Evolutionary conservation across 345 rosid genomes (phyloP).

Genomic region (Linum lewisii): DNA sequence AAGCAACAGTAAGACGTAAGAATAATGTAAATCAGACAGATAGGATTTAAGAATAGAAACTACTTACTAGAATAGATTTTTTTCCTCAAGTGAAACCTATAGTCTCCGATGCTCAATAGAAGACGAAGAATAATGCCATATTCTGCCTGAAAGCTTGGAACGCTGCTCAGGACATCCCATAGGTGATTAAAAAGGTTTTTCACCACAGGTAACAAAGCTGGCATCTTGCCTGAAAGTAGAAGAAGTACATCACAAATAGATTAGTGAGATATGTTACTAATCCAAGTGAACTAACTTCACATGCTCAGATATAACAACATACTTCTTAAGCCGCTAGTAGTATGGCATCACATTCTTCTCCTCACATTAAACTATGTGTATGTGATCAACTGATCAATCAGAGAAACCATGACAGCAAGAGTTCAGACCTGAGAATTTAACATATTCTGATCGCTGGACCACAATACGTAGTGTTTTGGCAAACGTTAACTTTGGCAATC

Average conservation of each 20-base stretch:
- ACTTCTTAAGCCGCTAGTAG: neutral
- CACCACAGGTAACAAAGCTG: conserved; percentile 57
- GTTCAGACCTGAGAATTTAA: conserved; percentile 51
- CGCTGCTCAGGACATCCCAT: conserved; percentile 56
- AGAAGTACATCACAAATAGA: neutral
- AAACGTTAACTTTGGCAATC: conserved; percentile 47
- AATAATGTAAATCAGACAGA: conserved; percentile 3
- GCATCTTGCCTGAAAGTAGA: conserved; percentile 38
- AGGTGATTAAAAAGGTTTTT: conserved; percentile 61
- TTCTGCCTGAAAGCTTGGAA: conserved; percentile 74
- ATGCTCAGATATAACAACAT: neutral
- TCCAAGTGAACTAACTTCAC: conserved; percentile 11
- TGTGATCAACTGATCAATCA: neutral
- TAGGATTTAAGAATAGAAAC: no score
- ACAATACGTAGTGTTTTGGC: conserved; percentile 64
- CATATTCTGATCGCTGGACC: conserved; percentile 62
- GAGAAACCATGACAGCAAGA: neutral
- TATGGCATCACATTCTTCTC: neutral
- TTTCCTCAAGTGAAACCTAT: conserved; percentile 72
- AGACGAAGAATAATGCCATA: conserved; percentile 72
- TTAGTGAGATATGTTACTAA: neutral
- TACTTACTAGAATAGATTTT: conserved; percentile 58
- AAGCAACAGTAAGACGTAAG: conserved; percentile 9
- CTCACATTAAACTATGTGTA: neutral
- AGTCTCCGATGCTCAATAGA: conserved; percentile 55